phyloP scores from a whole-genome alignment of 371 early-diverging fungal genomes.

The Rhizopus delemar region DNA sequence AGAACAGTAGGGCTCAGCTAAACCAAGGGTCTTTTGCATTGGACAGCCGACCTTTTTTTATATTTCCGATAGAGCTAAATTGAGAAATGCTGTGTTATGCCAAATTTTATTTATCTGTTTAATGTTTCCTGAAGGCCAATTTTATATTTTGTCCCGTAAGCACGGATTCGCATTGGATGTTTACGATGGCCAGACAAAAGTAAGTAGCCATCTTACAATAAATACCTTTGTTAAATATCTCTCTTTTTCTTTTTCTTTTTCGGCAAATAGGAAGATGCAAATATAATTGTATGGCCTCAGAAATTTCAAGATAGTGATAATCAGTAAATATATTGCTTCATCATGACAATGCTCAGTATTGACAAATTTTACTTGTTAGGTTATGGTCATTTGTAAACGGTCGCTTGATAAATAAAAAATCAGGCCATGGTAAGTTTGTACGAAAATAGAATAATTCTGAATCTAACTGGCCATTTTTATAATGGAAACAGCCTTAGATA shows the following conservation, averaged over 20 bases:
- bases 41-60: no score
- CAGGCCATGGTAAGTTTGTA: slow-evolving; percentile 44
- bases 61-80: no score
- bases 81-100: no score
- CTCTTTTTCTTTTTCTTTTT: neutral
- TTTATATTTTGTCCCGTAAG: slow-evolving; percentile 51
- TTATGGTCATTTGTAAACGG: slow-evolving; percentile 46
- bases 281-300: slow-evolving; percentile 56
- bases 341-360: neutral
- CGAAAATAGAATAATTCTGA: neutral
- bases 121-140: slow-evolving; percentile 43
- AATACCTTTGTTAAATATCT: neutral
- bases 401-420: slow-evolving; percentile 49
- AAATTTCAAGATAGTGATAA: slow-evolving; percentile 54
- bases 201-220: slow-evolving; percentile 5
- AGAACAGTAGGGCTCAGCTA: no score
- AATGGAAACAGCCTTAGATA: slow-evolving; percentile 34
- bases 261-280: slow-evolving; percentile 36
- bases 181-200: slow-evolving; percentile 49
- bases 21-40: no score
- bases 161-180: slow-evolving; percentile 53
- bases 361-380: slow-evolving; percentile 15
- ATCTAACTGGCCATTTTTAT: neutral
- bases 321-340: slow-evolving; percentile 33
- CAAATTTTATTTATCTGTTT: slow-evolving; percentile 1